Base-by-base conservation (phyloP, 108 stramenopile species). In the Nitzschia palea region DNA sequence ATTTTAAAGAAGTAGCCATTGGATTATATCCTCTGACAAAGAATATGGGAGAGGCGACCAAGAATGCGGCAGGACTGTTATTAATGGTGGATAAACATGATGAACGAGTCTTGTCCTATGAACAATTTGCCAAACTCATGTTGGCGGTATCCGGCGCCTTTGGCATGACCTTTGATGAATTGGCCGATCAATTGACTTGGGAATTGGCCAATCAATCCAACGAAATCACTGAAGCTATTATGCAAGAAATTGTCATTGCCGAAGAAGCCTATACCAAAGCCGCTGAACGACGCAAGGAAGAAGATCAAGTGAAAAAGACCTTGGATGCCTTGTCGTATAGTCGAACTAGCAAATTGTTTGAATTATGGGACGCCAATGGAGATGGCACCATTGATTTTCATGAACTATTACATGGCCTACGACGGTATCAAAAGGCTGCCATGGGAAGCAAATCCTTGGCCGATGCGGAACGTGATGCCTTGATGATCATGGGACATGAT, bases 1-100 rank as follows among this genome's bases (percentile, higher is more conserved):
- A 73, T 44, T 80, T 80, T 43, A 80, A 80, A 63, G 72, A 73
- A 30, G 79, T 80, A 8, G 79, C 79, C 55, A 65, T 75, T 36
- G 71, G 71, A 9, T 60, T 80, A 62, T 80, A 73, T 32, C 55
- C 74, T 18, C 50, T 80, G n/a, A 65, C 70, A 6, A 48, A 61
- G 9, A 53, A 75, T 47, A 71, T 80, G 79, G 57, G 70, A 62
- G 73, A 80, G 40, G 44, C 71, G 10, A 44, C 73, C 44, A 70
- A 70, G 23, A 65, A 68, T 22, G 61, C 79, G 1, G 63, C 65
- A 1, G 66, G 40, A 3, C 30, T 75, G 36, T 61, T 80, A 35
- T 53, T 80, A 1, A 80, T 80, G 79, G 67, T 73, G 64, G 80
- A 74, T 44, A 50, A 62, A 42, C 62, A 80, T 52, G 72, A 80